Evolutionary conservation across 768 basidiomycete genomes (phyloP).

Genomic region (Crucibulum laeve): DNA sequence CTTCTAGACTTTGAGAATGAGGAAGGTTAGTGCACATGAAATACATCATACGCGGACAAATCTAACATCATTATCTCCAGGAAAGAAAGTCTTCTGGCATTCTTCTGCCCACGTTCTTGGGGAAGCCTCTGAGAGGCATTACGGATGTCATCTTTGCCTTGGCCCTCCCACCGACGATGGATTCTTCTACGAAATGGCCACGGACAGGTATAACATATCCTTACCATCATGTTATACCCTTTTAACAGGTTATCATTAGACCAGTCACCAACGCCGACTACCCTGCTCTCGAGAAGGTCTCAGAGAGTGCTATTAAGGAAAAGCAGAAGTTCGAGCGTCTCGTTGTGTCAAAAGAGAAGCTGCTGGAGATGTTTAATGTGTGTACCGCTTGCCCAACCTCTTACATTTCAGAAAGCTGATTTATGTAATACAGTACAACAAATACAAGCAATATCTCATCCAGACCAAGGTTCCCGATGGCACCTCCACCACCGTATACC

Average conservation of each 20-base stretch:
- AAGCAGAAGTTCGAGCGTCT: slow-evolving; percentile 96
- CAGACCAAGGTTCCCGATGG: slow-evolving; percentile 95
- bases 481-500: slow-evolving; percentile 94
- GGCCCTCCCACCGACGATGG: slow-evolving; percentile 97
- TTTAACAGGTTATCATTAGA: slow-evolving; percentile 32
- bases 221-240: background rate
- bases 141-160: slow-evolving; percentile 94
- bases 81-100: slow-evolving; percentile 99
- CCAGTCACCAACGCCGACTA: slow-evolving; percentile 82
- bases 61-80: slow-evolving; percentile 27
- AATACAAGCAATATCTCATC: slow-evolving; percentile 96
- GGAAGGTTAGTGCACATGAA: slow-evolving; percentile 50
- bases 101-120: slow-evolving; percentile 98
- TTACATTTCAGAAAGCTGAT: background rate
- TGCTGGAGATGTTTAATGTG: slow-evolving; percentile 95
- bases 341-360: slow-evolving; percentile 89
- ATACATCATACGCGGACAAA: background rate
- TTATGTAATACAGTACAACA: slow-evolving; percentile 80
- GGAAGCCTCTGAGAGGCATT: slow-evolving; percentile 93
- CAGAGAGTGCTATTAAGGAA: slow-evolving; percentile 88
- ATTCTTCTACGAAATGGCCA: slow-evolving; percentile 99
- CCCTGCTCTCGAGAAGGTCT: slow-evolving; percentile 82
- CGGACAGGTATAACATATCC: slow-evolving; percentile 54
- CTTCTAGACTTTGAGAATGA: slow-evolving; percentile 90
- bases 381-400: slow-evolving; percentile 18